A percentile compares a stretch with the other conserved stretches of the same genome.
Evolutionary conservation across 176 grass and related monocot species (phyloP).

Genomic region (Poa pratensis): DNA sequence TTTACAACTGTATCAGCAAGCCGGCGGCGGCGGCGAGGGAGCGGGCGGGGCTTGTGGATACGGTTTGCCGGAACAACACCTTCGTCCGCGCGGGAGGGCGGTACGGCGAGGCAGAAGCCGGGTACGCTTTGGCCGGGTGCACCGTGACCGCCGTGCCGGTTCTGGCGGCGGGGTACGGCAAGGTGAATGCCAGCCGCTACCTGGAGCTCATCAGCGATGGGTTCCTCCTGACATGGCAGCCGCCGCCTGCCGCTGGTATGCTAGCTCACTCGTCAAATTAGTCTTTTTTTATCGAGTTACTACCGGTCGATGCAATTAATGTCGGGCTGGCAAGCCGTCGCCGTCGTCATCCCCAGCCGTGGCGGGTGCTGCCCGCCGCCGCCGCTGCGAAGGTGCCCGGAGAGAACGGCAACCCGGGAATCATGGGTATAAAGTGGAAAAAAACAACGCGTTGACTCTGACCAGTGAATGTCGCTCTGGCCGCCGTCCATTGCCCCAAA

Average conservation of each 20-base stretch:
- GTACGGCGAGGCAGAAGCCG: no score
- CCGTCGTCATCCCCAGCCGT: background rate
- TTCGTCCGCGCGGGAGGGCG: background rate
- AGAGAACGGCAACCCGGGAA: background rate
- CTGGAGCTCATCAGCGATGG: background rate
- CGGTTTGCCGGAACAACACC: background rate
- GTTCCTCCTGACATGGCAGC: constrained; percentile 40
- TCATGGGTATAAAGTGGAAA: background rate
- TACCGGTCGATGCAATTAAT: no score
- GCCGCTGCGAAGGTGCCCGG: background rate
- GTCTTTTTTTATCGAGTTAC: background rate
- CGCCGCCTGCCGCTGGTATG: accelerated
- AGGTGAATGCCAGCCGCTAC: background rate
- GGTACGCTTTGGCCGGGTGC: no score
- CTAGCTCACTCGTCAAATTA: background rate
- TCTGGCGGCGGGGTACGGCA: accelerated
- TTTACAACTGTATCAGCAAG: constrained; percentile 25
- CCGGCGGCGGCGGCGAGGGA: accelerated
- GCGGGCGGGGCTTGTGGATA: background rate
- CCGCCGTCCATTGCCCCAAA: background rate
- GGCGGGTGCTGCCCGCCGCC: background rate
- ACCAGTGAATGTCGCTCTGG: background rate
- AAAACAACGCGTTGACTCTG: background rate
- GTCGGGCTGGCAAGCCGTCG: background rate
- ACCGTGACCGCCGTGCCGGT: no score